Evolutionary conservation across 129 eudicot species (phyloP), one percentile per base, ranked within the genome.

Genomic region (Flaveria linearis): DNA sequence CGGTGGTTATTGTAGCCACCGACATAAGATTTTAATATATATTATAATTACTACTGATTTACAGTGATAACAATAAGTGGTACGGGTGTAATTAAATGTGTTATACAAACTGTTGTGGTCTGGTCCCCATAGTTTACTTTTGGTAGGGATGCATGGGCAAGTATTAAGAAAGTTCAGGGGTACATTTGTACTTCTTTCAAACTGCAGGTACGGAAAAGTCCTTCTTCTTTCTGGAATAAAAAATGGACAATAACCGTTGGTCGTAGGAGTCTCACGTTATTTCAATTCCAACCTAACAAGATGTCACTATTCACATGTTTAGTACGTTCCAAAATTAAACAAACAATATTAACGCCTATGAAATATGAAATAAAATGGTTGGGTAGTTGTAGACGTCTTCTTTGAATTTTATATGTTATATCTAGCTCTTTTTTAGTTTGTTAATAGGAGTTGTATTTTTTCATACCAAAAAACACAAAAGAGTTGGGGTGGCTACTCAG

Each of bases 201-300:
- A 62, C 23, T 57, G 5, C 9, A 58, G 26, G 76, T 69, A 78
- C 73, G 53, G 49, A 78, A 20, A 12, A 57, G 71, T 78, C 61
- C 68, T 47, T n/a, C 20, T 18, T 56, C 41, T 10, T 30, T 50
- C n/a, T 63, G 43, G 18, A 14, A 10, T 62, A 13, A 13, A 57
- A 79, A 46, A 61, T 15, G 53, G 78, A 63, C 57, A 79, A 61
- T 72, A 39, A 50, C 83, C 73, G 49, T 79, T 62, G 78, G 83
- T 71, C 73, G 47, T 33, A 72, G 11, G 68, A 51, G 65, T 45
- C 20, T 72, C 78, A 63, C 78, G 65, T 50, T 72, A 36, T 71
- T 79, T 46, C 77, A 61, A 66, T 79, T 64, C 55, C 82, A 63
- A 79, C 82, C 78, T 72, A 79, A 79, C 73, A 10, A 79, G 22